Percentiles rank a stretch among this genome's conserved stretches.
Conservation (phyloP, 2,329 filamentous ascomycete genomes). For the Aureobasidium sp. region DNA sequence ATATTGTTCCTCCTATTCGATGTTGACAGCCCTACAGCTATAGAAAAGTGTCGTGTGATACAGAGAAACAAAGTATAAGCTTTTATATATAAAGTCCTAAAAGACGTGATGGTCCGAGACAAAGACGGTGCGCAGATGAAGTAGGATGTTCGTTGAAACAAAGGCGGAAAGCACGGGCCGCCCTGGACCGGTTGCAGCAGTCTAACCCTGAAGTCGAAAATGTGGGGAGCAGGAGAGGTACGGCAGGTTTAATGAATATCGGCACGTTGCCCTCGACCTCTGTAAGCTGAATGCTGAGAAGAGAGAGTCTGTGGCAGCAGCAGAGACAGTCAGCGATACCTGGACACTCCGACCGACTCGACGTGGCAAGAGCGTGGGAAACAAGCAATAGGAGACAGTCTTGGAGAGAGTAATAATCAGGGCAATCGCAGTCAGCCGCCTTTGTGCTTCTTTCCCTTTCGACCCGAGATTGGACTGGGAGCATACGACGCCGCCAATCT, state of each 20-base stretch:
- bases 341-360: background rate
- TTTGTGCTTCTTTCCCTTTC: constrained; percentile 10
- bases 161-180: background rate
- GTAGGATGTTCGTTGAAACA: constrained; percentile 4
- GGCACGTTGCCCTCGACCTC: background rate
- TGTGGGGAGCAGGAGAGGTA: background rate
- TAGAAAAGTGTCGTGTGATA: background rate
- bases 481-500: constrained; percentile 10
- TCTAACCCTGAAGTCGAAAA: background rate
- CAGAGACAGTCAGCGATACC: background rate
- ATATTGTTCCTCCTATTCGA: no score
- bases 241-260: background rate
- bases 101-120: background rate
- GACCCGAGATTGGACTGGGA: constrained; percentile 6
- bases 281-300: background rate
- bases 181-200: background rate
- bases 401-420: background rate
- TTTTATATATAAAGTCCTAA: background rate
- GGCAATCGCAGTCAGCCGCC: constrained; percentile 4
- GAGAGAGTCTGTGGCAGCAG: background rate
- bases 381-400: background rate
- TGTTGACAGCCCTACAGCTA: background rate
- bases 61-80: background rate
- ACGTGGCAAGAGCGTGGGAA: background rate
- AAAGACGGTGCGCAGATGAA: background rate